These are phyloP conservation scores for Sporopachydermia lactativora DNA, from an alignment of 805 yeast species.

Conservation along the genomic window DNA sequence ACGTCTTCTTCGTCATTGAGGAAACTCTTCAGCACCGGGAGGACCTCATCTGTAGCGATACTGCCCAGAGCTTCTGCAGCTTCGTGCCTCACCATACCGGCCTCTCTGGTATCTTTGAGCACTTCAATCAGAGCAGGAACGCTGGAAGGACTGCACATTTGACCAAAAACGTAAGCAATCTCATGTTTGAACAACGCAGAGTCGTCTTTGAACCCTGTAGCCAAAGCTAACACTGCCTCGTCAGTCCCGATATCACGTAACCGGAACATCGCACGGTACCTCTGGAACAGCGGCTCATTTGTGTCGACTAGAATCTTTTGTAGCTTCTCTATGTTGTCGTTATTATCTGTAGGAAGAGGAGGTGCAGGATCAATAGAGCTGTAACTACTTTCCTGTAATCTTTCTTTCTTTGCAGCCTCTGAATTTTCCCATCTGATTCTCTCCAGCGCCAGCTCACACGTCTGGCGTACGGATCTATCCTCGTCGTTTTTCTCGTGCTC, in stretches of 20 bases:
- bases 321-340: constrained; percentile 51
- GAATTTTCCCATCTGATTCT: constrained; percentile 89
- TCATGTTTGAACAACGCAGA: constrained; percentile 95
- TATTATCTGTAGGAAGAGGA: constrained; percentile 60
- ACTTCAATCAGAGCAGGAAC: constrained; percentile 81
- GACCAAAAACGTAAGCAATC: constrained; percentile 97
- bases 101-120: constrained; percentile 63
- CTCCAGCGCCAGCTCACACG: constrained; percentile 94
- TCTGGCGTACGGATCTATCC: constrained; percentile 78
- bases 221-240: constrained; percentile 87
- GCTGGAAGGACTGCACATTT: constrained; percentile 82
- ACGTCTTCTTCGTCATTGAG: constrained; percentile 74
- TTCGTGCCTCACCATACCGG: constrained; percentile 98
- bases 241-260: constrained; percentile 87
- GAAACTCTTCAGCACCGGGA: constrained; percentile 73
- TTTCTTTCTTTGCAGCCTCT: constrained; percentile 48
- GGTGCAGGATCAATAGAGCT: constrained; percentile 97
- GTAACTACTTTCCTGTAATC: constrained; percentile 61
- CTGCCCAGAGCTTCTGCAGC: constrained; percentile 98
- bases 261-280: constrained; percentile 98
- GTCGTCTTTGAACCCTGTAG: constrained; percentile 78
- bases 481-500: constrained; percentile 63
- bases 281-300: constrained; percentile 66
- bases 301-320: constrained; percentile 63
- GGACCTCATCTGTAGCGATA: constrained; percentile 89